These are phyloP conservation scores for Dentipellis sp. DNA, from an alignment of 768 basidiomycete species.

Conservation along the genomic window DNA sequence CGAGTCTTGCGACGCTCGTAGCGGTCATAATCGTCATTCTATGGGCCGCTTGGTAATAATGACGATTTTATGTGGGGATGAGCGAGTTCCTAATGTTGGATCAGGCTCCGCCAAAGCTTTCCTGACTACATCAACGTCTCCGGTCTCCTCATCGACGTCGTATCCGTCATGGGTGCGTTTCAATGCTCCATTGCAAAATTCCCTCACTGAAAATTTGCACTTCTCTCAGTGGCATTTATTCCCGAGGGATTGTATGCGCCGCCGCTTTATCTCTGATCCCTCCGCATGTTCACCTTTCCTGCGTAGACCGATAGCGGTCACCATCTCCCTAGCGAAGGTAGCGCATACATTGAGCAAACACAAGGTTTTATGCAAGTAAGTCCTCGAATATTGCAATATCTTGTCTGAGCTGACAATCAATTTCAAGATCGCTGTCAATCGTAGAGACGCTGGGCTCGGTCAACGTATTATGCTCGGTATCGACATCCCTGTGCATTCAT, in stretches of 20 bases:
- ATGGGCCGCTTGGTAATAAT: conserved; percentile 30
- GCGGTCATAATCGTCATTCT: conserved; percentile 39
- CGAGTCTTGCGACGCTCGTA: conserved; percentile 31
- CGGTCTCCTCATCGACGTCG: conserved; percentile 43
- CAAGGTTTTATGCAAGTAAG: conserved; percentile 37
- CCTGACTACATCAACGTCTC: conserved; percentile 40
- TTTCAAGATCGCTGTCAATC: conserved; percentile 37
- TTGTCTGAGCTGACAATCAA: not conserved
- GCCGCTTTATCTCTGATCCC: not conserved
- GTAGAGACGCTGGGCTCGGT: conserved; percentile 62
- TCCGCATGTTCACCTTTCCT: not conserved
- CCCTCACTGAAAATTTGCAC: not conserved
- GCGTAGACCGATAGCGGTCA: conserved; percentile 38
- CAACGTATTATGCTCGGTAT: conserved; percentile 34
- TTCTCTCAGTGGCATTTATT: conserved; percentile 32
- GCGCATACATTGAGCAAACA: conserved; percentile 40
- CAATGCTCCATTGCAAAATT: not conserved
- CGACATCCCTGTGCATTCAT: not conserved
- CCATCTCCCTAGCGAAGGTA: conserved; percentile 38
- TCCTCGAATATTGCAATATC: not conserved
- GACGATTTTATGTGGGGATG: not conserved
- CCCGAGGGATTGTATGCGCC: conserved; percentile 34
- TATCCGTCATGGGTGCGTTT: conserved; percentile 39
- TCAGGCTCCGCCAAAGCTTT: conserved; percentile 32
- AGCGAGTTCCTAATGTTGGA: conserved; percentile 13